Base-by-base conservation (phyloP, 352 stramenopile genomes). In the Pythium insidiosum region DNA sequence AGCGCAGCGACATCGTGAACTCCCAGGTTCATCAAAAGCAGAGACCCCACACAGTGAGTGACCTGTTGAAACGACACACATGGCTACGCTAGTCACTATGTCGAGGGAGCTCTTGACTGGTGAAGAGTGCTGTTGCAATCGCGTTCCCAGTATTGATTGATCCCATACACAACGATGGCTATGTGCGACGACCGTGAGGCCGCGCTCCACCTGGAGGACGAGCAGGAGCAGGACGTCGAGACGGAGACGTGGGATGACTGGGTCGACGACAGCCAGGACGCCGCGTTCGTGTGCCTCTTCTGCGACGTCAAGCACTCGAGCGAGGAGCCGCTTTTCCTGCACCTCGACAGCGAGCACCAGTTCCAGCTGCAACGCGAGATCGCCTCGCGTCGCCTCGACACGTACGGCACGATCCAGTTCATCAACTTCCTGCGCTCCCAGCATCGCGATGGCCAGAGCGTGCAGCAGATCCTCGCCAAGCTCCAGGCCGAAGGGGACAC, bases 171-270 rank as follows among this genome's bases (percentile, higher is more conserved):
- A n/a, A n/a, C n/a, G n/a, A n/a, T n/a, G n/a, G n/a, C n/a, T n/a
- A n/a, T n/a, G n/a, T n/a, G n/a, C n/a, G n/a, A n/a, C n/a, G n/a
- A n/a, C n/a, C n/a, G n/a, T n/a, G n/a, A n/a, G n/a, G n/a, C n/a
- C n/a, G n/a, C n/a, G n/a, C n/a, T n/a, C n/a, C n/a, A n/a, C n/a
- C n/a, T n/a, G n/a, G n/a, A n/a, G n/a, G n/a, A n/a, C n/a, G n/a
- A n/a, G n/a, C n/a, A n/a, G n/a, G n/a, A n/a, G n/a, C n/a, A n/a
- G n/a, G n/a, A n/a, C 7, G 48, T 29, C 16, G 62, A 73, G 21
- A 34, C 43, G 15, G 76, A 89, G 66, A 84, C 65, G 42, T 92
- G 80, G 80, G 73, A 92, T 39, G 80, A 92, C 68, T 92, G 80
- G 80, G 70, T 88, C 34, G 80, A 88, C 47, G 80, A 92, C 31